Base-by-base conservation (phyloP, 129 eudicot species). In the Oenanthe sinensis region DNA sequence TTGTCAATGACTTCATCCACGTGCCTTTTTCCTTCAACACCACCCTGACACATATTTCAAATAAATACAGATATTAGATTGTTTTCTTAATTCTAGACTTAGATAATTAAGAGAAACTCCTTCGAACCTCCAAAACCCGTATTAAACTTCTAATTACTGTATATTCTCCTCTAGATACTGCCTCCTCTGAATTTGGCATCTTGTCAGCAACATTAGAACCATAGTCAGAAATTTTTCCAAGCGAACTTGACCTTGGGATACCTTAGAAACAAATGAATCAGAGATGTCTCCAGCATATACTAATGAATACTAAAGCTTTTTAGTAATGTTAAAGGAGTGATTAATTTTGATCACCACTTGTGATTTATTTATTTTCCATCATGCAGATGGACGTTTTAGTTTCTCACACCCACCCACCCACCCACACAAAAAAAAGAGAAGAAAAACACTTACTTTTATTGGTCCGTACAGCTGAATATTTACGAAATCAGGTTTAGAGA, bases 1-100 rank as follows among this genome's bases (percentile, higher is more conserved):
- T 87, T 90, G 85, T 94, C 98, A 44, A 94, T 94, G 80, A 94
- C 98, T 88, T 90, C 82, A 83, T 94, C 98, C 77, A 94, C 98
- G 77, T 90, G 98, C 78, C 91, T 84, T 85, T 94, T 94, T 75
- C 98, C 97, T 91, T 94, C 98, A 84, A 91, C 93, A 49, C 98
- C 98, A 69, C 98, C 98, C 97, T 94, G 81, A 77, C 82, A 58
- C 79, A 88, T 46, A 80, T 75, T 79, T 83, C n/a, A 55, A 60
- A 83, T 79, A 84, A 84, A 80, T 68, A 81, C 54, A 10, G 28
- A 42, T 44, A 36, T 74, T 63, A 83, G 46, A 26, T 43, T 72
- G 39, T 20, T 43, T 33, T 30, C 43, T 2, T 44, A 71, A n/a
- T 42, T 72, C 76, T n/a, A 17, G 42, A 74, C 60, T 26, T 14